Base-by-base conservation (phyloP, 2,329 filamentous ascomycete species). In the Ceratocystis cubensis region DNA sequence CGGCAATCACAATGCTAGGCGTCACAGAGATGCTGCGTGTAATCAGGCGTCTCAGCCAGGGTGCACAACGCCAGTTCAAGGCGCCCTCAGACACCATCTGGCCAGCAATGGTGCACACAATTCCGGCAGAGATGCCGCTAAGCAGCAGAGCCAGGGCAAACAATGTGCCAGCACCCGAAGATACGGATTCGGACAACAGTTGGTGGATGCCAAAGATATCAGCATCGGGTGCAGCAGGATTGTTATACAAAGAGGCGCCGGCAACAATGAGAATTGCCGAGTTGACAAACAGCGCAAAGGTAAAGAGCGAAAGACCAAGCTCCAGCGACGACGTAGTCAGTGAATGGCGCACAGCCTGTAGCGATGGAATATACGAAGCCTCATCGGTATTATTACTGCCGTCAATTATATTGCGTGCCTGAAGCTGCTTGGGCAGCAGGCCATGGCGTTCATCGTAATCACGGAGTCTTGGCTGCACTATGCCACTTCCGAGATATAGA, bases 21-120 rank as follows among this genome's bases (percentile, higher is more conserved):
- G 86, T 86, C 73, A 96, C 91, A 72, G 87, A 90, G 73, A 96
- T 89, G 69, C 82, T 84, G 30, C 91, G 83, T 0, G 91, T 95
- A 63, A 93, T 75, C 3, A 95, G 80, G 10, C 91, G 82, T 1
- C 91, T 86, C 8, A 92, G 72, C 91, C 91, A 96, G 0, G 91
- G 91, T 69, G 80, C 80, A 41, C 92, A 75, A 4, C 77, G 84
- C 88, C 89, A 91, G 61, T 84, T 84, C 57, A 96, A 75, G 69
- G 91, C 89, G 5, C 91, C 91, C 74, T 95, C 91, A 69, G 85
- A 87, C 25, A 96, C 87, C 86, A 96, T 94, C 74, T 96, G 91
- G 0, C 91, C 91, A 0, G 91, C 84, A 70, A 96, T 94, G 1
- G 91, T 96, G 76, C 91, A 95, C 1, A 95, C 87, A 45, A 96